Conservation (phyloP, 805 yeast species). For the Candida manassasensis region DNA sequence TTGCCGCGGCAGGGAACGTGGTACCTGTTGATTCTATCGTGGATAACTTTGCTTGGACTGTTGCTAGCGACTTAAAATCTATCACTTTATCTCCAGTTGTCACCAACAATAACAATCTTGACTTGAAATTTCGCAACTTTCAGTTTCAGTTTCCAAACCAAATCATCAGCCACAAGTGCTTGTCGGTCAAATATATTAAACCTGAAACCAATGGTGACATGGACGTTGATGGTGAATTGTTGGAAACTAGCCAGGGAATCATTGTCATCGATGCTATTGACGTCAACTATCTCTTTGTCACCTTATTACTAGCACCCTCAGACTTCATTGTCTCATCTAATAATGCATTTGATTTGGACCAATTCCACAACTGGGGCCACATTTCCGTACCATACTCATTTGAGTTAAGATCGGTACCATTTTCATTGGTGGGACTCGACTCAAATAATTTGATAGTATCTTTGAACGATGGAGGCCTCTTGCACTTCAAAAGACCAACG, state of each 20-base stretch:
- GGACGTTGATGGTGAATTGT: not conserved
- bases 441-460: constrained; percentile 48
- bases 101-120: constrained; percentile 27
- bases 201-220: not conserved
- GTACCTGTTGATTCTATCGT: constrained; percentile 21
- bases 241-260: constrained; percentile 12
- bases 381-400: constrained; percentile 64
- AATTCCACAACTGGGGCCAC: constrained; percentile 56
- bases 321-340: constrained; percentile 34
- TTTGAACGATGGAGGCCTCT: constrained; percentile 72
- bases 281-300: constrained; percentile 46
- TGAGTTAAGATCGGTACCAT: constrained; percentile 34
- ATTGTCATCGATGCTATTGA: constrained; percentile 54
- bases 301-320: constrained; percentile 35
- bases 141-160: constrained; percentile 22
- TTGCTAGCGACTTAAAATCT: constrained; percentile 27
- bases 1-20: constrained; percentile 20
- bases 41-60: constrained; percentile 25
- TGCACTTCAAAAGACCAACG: constrained; percentile 45
- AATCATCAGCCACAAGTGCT: constrained; percentile 14
- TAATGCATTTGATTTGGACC: constrained; percentile 20
- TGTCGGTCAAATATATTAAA: constrained; percentile 10
- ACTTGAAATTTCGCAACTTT: constrained; percentile 31
- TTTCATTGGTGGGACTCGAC: constrained; percentile 38
- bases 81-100: constrained; percentile 38